phyloP scores from a whole-genome alignment of 1,284 basidiomycete species.

The Papiliotrema laurentii region DNA sequence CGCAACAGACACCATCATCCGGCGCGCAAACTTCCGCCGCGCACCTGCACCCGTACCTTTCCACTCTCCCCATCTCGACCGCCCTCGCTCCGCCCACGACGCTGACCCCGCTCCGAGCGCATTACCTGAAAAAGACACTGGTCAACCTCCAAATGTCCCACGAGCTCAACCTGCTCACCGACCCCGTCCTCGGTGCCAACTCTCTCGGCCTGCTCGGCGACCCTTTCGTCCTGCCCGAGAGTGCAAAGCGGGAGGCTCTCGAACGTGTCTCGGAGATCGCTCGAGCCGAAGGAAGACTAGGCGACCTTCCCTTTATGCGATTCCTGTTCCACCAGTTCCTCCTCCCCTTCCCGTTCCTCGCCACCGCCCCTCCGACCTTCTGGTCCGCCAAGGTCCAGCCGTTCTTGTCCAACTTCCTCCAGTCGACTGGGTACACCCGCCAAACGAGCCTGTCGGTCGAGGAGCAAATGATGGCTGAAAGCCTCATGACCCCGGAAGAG shows the following conservation, averaged over 20 bases:
- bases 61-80: conserved; percentile 25
- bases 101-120: conserved; percentile 78
- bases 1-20: background rate
- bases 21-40: conserved; percentile 17
- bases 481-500: conserved; percentile 49
- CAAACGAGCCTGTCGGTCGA: conserved; percentile 39
- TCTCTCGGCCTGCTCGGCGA: conserved; percentile 79
- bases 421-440: conserved; percentile 52
- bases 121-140: conserved; percentile 94
- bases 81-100: conserved; percentile 27
- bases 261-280: conserved; percentile 21
- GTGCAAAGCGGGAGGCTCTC: conserved; percentile 53
- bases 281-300: conserved; percentile 17
- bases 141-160: conserved; percentile 74
- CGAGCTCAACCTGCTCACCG: conserved; percentile 68
- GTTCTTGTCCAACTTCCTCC: conserved; percentile 73
- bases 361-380: conserved; percentile 76
- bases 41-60: conserved; percentile 37
- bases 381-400: conserved; percentile 90
- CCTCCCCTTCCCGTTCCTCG: conserved; percentile 88
- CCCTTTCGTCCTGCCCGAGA: conserved; percentile 66
- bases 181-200: conserved; percentile 58
- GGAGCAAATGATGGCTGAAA: conserved; percentile 32
- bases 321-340: conserved; percentile 88
- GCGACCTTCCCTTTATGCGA: conserved; percentile 76